These are phyloP conservation scores for Orbilia blumenaviensis DNA, from an alignment of 2,329 filamentous ascomycete genomes.

Conservation along the genomic window DNA sequence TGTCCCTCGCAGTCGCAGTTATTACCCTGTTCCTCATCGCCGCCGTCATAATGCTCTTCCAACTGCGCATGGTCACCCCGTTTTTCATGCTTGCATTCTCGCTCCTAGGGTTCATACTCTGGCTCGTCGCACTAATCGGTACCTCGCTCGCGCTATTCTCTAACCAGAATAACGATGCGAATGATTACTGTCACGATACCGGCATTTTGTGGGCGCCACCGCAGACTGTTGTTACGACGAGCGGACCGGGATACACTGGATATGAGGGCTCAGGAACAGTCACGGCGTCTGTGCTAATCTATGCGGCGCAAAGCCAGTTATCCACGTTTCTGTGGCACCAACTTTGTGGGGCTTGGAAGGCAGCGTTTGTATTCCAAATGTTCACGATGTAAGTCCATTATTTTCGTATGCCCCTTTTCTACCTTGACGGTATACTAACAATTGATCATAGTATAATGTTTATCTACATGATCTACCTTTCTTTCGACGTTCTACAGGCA, in stretches of 20 bases:
- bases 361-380: conserved; percentile 50
- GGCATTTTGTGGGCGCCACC: conserved; percentile 39
- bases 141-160: conserved; percentile 43
- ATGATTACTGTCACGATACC: conserved; percentile 48
- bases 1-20: conserved; percentile 47
- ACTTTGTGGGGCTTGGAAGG: conserved; percentile 50
- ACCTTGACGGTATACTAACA: background rate
- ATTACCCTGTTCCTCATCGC: conserved; percentile 47
- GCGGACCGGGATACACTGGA: conserved; percentile 15
- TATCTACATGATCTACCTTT: conserved; percentile 49
- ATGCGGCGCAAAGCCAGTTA: conserved; percentile 45
- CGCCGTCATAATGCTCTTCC: conserved; percentile 33
- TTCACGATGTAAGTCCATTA: conserved; percentile 35
- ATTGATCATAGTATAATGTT: conserved; percentile 20
- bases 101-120: conserved; percentile 43
- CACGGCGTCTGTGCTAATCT: conserved; percentile 35
- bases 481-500: conserved; percentile 36
- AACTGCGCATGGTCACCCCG: conserved; percentile 48
- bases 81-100: conserved; percentile 50
- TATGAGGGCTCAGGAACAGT: conserved; percentile 7
- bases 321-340: conserved; percentile 52
- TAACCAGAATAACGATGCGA: conserved; percentile 42
- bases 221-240: conserved; percentile 23
- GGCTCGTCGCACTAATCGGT: conserved; percentile 50
- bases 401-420: background rate